Base-by-base conservation (phyloP, 2,329 filamentous ascomycete species). In the Neofusicoccum parvum region DNA sequence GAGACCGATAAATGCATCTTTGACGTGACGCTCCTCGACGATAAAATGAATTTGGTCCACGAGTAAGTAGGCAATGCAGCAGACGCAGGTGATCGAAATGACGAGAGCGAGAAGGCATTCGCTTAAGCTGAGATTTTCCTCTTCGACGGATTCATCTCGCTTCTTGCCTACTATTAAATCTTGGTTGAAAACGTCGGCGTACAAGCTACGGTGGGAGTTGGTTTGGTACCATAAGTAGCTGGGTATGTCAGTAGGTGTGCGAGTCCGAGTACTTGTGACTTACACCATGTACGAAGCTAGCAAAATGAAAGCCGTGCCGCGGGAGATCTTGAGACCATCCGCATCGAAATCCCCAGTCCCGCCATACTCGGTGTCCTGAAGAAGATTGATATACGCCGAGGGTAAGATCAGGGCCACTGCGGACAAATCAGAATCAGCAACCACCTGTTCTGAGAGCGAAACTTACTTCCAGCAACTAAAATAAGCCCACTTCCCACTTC, bases 401-500 rank as follows among this genome's bases (percentile, higher is more conserved):
- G 82, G 82, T 43, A 83, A 77, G 48, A 84, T 73, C 45, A 84
- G 75, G 53, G 79, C 82, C 74, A 83, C 78, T 80, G 79, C 15
- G 34, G 11, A 20, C 17, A n/a, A n/a, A 12, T 56, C 11, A 56
- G 37, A 41, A 15, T 5, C 20, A 27, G 14, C 20, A 10, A 14
- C 0, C 17, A 15, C 5, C 6, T 17, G 20, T 5, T 43, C 17
- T 14, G 27, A 53, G 15, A 15, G 4, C 7, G 10, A 14, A 2
- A 72, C 76, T 36, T 72, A 73, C 86, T 91, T 68, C 87, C 91
- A 80, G 92, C 91, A 65, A 92, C 92, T 62, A 96, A 81, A 17
- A 96, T 81, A 50, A 96, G 77, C 1, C 90, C 91, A 53, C 86
- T 91, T n/a, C 92, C 92, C 6, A 90, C 90, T 77, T 96, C 92